A percentile compares a stretch with the other conserved stretches of the same genome.
Conservation (phyloP, 805 yeast genomes). For the Yarrowia hollandica region DNA sequence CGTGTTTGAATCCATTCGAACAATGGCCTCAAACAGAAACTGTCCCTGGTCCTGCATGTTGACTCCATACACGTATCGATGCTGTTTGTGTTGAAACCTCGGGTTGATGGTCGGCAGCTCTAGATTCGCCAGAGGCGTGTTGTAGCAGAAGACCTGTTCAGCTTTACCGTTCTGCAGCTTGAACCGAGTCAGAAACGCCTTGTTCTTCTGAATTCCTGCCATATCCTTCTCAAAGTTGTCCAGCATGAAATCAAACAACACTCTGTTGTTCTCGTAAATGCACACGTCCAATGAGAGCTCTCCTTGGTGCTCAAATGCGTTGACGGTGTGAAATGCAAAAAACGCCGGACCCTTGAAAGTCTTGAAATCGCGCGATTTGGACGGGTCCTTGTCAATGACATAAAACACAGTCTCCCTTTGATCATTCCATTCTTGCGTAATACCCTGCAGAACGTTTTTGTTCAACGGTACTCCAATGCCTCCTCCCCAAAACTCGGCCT, state of each 20-base stretch:
- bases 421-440: neutral
- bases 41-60: slow-evolving; percentile 11
- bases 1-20: neutral
- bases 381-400: neutral
- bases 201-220: neutral
- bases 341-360: neutral
- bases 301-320: neutral
- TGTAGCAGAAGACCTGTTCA: neutral
- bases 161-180: neutral
- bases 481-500: slow-evolving; percentile 20
- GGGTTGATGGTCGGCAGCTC: slow-evolving; percentile 14
- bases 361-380: neutral
- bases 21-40: slow-evolving; percentile 8
- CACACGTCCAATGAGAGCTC: slow-evolving; percentile 2
- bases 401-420: slow-evolving; percentile 1
- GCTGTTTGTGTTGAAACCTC: neutral
- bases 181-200: slow-evolving; percentile 18
- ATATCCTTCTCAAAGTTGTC: neutral
- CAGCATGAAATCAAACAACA: slow-evolving; percentile 12
- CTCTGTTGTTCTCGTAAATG: neutral
- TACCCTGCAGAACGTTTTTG: neutral
- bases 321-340: slow-evolving; percentile 19
- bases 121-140: slow-evolving; percentile 1
- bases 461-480: neutral
- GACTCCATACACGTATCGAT: slow-evolving; percentile 10